A percentile compares a stretch with the other conserved stretches of the same genome.
These are phyloP conservation scores for Flaveria bidentis DNA, from an alignment of 129 eudicot species.

Conservation along the genomic window DNA sequence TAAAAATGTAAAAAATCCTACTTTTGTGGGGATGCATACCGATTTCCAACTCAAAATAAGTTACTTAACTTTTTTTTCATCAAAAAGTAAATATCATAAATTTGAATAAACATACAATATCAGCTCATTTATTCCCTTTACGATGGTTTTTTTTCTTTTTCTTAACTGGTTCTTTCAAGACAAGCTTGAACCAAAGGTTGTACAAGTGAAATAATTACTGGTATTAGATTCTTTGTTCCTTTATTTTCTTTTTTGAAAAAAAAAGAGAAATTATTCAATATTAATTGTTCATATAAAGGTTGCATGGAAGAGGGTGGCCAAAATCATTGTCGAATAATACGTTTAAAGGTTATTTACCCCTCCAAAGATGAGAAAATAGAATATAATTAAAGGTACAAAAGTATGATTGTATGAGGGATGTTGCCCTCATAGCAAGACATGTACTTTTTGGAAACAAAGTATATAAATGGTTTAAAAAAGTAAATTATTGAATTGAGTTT, in stretches of 20 bases:
- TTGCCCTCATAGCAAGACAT: slow-evolving; percentile 63
- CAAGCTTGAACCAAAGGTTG: slow-evolving; percentile 44
- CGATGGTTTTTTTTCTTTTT: slow-evolving; percentile 20
- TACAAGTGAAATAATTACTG: slow-evolving; percentile 39
- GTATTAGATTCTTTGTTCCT: slow-evolving; percentile 39
- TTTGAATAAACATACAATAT: not conserved
- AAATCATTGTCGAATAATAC: slow-evolving; percentile 51
- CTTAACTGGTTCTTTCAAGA: slow-evolving; percentile 30
- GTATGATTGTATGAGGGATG: not conserved
- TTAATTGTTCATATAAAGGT: slow-evolving; percentile 36
- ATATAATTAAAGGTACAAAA: slow-evolving; percentile 17
- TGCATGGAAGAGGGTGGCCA: slow-evolving; percentile 39
- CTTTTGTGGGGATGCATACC: not conserved
- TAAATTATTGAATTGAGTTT: too few species aligned
- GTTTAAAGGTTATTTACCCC: slow-evolving; percentile 26
- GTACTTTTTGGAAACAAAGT: slow-evolving; percentile 15
- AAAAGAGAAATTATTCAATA: slow-evolving; percentile 35
- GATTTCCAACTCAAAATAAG: not conserved
- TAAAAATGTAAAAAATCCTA: not conserved
- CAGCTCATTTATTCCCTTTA: slow-evolving; percentile 17
- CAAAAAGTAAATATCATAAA: not conserved
- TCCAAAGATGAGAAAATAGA: slow-evolving; percentile 16
- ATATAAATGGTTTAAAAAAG: not conserved
- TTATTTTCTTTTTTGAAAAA: not conserved
- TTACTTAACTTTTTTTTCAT: not conserved